Percentiles rank a stretch among this genome's conserved stretches.
Conservation (phyloP, 2,329 filamentous ascomycete genomes). For the Aspergillus sp. region DNA sequence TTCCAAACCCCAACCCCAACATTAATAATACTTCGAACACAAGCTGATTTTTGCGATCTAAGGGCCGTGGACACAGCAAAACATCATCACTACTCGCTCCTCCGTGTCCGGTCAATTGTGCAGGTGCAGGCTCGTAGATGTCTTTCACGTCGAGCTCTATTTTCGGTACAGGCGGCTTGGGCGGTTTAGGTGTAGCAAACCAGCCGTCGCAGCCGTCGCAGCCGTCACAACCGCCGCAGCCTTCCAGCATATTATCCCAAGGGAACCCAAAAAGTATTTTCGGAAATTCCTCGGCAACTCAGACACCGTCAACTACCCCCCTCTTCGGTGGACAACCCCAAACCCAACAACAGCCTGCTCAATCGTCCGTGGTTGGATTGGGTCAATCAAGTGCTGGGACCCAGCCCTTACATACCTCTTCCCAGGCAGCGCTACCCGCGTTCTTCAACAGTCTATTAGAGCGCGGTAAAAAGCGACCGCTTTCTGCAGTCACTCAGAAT, state of each 20-base stretch:
- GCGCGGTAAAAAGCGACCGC: conserved; percentile 65
- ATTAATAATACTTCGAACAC: neutral
- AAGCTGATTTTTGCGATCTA: neutral
- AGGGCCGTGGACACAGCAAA: neutral
- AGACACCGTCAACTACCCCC: conserved; percentile 23
- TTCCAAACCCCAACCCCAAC: neutral
- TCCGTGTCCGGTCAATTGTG: neutral
- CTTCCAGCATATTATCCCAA: conserved; percentile 26
- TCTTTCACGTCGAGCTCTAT: conserved; percentile 26
- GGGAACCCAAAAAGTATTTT: conserved; percentile 29
- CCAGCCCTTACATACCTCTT: conserved; percentile 26
- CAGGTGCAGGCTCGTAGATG: conserved; percentile 9
- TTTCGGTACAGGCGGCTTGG: conserved; percentile 29
- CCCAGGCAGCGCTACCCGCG: conserved; percentile 50
- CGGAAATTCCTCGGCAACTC: conserved; percentile 23
- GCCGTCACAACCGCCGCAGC: neutral
- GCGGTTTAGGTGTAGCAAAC: conserved; percentile 24
- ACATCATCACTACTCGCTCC: neutral
- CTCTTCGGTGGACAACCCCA: conserved; percentile 27
- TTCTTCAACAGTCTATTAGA: conserved; percentile 66
- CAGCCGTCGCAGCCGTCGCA: conserved; percentile 20
- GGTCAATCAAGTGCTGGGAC: conserved; percentile 23
- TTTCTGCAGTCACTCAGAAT: conserved; percentile 60
- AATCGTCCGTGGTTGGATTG: conserved; percentile 30
- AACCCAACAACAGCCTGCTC: conserved; percentile 25